Evolutionary conservation across 2,329 filamentous ascomycete species (phyloP).

Genomic region (Corniculantispora saksenae): DNA sequence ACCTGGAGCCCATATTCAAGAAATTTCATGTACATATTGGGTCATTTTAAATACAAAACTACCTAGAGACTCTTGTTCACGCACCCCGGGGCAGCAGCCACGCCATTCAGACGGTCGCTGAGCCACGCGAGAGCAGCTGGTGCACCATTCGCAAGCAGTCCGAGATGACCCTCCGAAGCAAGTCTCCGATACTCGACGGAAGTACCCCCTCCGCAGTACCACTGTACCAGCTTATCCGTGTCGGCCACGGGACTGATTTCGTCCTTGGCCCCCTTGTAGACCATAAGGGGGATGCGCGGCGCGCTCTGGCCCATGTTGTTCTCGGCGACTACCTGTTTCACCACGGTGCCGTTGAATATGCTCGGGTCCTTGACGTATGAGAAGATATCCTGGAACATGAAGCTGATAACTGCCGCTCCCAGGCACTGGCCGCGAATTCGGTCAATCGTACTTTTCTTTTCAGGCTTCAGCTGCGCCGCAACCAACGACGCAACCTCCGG

Average conservation of each 20-base stretch:
- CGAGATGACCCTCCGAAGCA: neutral
- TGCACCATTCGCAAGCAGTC: neutral
- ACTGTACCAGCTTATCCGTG: neutral
- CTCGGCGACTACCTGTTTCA: neutral
- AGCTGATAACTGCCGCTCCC: neutral
- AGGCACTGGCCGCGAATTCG: neutral
- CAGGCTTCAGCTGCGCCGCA: neutral
- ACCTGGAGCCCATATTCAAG: no score
- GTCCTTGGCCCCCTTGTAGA: conserved; percentile 4
- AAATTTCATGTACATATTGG: no score
- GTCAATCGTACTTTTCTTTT: neutral
- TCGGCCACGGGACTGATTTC: conserved; percentile 5
- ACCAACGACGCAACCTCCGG: neutral
- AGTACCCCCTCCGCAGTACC: neutral
- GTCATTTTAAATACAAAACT: no score
- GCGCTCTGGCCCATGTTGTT: neutral
- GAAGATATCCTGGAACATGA: neutral
- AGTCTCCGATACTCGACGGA: neutral
- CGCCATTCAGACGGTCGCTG: neutral
- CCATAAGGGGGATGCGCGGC: neutral
- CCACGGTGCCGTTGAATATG: neutral
- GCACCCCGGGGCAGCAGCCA: neutral
- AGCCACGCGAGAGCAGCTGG: neutral
- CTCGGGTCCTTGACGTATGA: neutral
- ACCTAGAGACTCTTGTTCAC: no score